Base-by-base conservation (phyloP, 441 rosid genomes). In the Daphne laureola region DNA sequence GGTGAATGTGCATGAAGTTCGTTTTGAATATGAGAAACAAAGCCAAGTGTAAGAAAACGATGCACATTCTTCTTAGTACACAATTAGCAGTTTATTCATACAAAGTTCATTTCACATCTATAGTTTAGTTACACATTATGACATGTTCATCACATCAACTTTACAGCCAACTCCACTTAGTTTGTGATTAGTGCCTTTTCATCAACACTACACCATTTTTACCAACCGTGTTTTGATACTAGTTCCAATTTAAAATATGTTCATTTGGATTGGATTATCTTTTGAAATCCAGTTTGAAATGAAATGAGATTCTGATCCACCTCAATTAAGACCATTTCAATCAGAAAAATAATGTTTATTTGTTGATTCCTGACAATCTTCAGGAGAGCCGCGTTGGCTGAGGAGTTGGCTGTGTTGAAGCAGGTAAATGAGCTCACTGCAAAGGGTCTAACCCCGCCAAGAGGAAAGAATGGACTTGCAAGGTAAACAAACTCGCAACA, bases 1-100 rank as follows among this genome's bases (percentile, higher is more conserved):
- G 96, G 97, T 87, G 73, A 82, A 93, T 72, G 91, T 93, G 71
- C 96, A 90, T 67, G 99, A 85, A 87, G 99, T 93, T 55, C 96
- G 97, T 51, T 80, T 79, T 56, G 99, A 93, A 68, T 90, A 90
- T 58, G 97, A 90, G 81, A 93, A 82, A 72, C 99, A 93, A 78
- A 87, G 97, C 74, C 95, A 90, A 63, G 97, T 93, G 99, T 93
- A 85, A 42, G 97, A 31, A 31, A 2, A 5, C 1, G 38, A 31
- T 31, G 8, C 2, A 31, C 38, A 31, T 31, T 31, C 9, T 5
- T 31, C 9, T 2, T 31, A 31, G 38, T 4, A 31, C 38, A 31
- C 38, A 5, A 9, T 31, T 31, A 31, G 38, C 1, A 31, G 38
- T 9, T 25, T 46, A 38, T 23, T 35, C 12, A 21, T 49, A 23